A percentile compares a stretch with the other conserved stretches of the same genome.
Evolutionary conservation across 1,284 basidiomycete genomes (phyloP).

Genomic region (Sporisorium sorghi): DNA sequence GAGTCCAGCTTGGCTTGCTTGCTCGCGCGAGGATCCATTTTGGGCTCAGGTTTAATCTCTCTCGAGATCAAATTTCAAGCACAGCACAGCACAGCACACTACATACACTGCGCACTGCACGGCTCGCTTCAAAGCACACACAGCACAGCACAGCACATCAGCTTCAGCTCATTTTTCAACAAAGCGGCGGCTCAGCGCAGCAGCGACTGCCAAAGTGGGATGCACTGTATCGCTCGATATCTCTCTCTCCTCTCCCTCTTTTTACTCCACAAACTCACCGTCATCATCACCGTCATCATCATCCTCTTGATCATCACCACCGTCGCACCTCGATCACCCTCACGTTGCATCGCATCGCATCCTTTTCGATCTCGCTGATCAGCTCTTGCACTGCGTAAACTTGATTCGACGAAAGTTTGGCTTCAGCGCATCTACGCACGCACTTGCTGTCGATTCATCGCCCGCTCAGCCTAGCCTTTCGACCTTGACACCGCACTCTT

Average conservation of each 20-base stretch:
- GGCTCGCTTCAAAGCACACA: neutral
- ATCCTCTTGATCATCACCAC: constrained; percentile 11
- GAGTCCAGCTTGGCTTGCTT: too few relatives aligned
- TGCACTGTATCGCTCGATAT: constrained; percentile 20
- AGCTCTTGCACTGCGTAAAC: too few relatives aligned
- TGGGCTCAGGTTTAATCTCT: constrained; percentile 6
- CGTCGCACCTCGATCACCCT: constrained; percentile 9
- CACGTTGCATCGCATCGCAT: neutral
- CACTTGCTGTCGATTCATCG: constrained; percentile 6
- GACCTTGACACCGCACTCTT: neutral
- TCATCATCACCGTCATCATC: constrained; percentile 7
- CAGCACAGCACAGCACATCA: constrained; percentile 1
- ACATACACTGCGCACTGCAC: too few relatives aligned
- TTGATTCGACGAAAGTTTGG: neutral
- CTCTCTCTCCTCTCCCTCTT: constrained; percentile 8
- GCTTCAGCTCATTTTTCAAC: neutral
- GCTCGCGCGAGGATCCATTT: constrained; percentile 10
- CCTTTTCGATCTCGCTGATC: neutral
- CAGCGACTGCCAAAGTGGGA: constrained; percentile 12
- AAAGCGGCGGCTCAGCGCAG: neutral
- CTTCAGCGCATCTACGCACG: constrained; percentile 8
- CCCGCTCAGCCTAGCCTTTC: constrained; percentile 1
- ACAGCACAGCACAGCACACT: constrained; percentile 11
- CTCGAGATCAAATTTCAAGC: constrained; percentile 4
- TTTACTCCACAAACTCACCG: constrained; percentile 21